Conservation (phyloP, 345 rosid genomes). For the Camelina hispida region DNA sequence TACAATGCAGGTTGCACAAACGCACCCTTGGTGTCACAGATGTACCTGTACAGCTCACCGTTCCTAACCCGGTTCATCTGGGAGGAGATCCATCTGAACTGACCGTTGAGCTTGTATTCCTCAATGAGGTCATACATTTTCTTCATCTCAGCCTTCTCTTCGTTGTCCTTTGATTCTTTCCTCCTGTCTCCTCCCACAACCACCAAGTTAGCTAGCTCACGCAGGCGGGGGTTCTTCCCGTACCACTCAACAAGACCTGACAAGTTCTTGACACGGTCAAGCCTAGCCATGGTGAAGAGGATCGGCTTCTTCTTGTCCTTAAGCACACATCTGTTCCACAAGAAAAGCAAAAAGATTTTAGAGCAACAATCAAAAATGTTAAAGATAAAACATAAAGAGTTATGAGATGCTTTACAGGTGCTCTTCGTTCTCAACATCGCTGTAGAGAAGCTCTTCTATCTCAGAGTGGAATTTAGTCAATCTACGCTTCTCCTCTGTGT, state of each 20-base stretch:
- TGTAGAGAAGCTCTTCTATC: constrained; percentile 88
- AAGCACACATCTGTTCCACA: constrained; percentile 67
- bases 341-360: background rate
- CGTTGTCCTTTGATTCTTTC: constrained; percentile 86
- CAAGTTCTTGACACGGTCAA: constrained; percentile 92
- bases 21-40: constrained; percentile 81
- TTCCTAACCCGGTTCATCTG: constrained; percentile 94
- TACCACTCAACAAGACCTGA: constrained; percentile 94
- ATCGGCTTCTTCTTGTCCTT: constrained; percentile 86
- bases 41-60: constrained; percentile 93
- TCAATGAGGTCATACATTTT: constrained; percentile 73
- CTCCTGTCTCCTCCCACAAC: constrained; percentile 94
- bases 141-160: constrained; percentile 95
- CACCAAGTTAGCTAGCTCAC: constrained; percentile 80
- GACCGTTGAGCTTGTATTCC: constrained; percentile 70
- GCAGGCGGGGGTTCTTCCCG: constrained; percentile 70
- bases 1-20: constrained; percentile 88
- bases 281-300: constrained; percentile 92
- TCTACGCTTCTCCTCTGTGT: constrained; percentile 69
- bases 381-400: background rate
- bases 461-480: constrained; percentile 73
- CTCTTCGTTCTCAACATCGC: constrained; percentile 79
- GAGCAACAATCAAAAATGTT: background rate
- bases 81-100: constrained; percentile 84
- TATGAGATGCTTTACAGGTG: constrained; percentile 62